Base-by-base conservation (phyloP, 2,329 filamentous ascomycete genomes). In the Shiraia sp. region DNA sequence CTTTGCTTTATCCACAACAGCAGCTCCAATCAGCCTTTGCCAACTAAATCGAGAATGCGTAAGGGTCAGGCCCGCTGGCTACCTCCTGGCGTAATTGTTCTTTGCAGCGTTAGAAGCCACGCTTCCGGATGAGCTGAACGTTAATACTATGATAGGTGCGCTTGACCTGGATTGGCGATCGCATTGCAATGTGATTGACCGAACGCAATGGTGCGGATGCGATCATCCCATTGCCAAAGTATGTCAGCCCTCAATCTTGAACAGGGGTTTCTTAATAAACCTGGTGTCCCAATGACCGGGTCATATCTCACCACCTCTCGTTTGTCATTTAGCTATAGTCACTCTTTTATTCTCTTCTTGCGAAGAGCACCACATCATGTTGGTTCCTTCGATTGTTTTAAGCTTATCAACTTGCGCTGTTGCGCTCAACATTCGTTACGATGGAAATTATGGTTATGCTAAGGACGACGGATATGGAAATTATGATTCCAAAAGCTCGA, bases 381-480 rank as follows among this genome's bases (percentile, higher is more conserved):
- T 51, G 9, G 23, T 38, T 12, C 39, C 41, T 31, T 37, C 40
- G 13, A 23, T 49, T 15, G 12, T 52, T 26, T 37, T 51, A 23
- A 28, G 41, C 23, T 15, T 49, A 26, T 47, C 46, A 13, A 40
- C 47, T 34, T 53, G 45, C 41, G 53, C 42, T n/a, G 42, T 45
- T 28, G 51, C 51, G 44, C 48, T 52, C 10, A 29, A 50, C 36
- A 40, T 31, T 49, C 53, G 44, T 41, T 50, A 41, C 19, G 17
- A 41, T 34, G 23, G 32, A 19, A 34, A 26, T n/a, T 30, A 44
- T 41, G 22, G 8, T 17, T 31, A 36, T 14, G 32, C 14, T 26
- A n/a, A 36, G 15, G 42, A n/a, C 29, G 23, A 39, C 25, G 35
- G 9, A 37, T 7, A n/a, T 14, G 10, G 10, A 32, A 22, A 19